phyloP scores from a whole-genome alignment of 345 rosid species.

The Eutrema heterophyllum region DNA sequence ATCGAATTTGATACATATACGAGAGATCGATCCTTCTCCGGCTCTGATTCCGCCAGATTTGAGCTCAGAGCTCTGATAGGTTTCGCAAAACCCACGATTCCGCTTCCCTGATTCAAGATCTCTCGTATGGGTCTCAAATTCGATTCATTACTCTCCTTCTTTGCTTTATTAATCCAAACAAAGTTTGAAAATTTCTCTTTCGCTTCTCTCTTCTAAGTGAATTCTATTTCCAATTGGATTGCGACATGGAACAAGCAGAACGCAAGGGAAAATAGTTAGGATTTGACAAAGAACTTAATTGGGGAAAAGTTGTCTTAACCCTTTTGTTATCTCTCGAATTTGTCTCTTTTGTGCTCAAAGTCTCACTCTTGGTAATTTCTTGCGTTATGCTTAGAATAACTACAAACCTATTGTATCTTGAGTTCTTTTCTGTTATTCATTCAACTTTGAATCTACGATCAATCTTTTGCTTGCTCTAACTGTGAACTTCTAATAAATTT shows the following conservation, averaged over 20 bases:
- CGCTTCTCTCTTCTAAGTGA: too few species aligned
- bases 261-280: neutral
- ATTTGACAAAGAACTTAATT: neutral
- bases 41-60: slow-evolving; percentile 5
- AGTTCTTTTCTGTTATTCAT: too few species aligned
- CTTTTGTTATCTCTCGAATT: neutral
- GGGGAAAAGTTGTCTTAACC: neutral
- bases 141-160: neutral
- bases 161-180: neutral
- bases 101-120: neutral
- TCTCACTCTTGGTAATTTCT: neutral
- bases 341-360: neutral
- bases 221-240: too few species aligned
- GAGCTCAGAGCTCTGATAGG: neutral
- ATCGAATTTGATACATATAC: neutral
- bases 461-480: neutral
- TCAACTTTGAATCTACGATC: too few species aligned
- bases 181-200: neutral
- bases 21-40: neutral
- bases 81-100: neutral
- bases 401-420: too few species aligned
- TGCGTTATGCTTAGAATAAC: too few species aligned
- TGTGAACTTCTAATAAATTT: neutral
- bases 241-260: neutral
- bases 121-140: neutral